Percentiles rank a stretch among this genome's conserved stretches.
Conservation (phyloP, 2,329 filamentous ascomycete genomes). For the Ophiostoma novo-ulmi region DNA sequence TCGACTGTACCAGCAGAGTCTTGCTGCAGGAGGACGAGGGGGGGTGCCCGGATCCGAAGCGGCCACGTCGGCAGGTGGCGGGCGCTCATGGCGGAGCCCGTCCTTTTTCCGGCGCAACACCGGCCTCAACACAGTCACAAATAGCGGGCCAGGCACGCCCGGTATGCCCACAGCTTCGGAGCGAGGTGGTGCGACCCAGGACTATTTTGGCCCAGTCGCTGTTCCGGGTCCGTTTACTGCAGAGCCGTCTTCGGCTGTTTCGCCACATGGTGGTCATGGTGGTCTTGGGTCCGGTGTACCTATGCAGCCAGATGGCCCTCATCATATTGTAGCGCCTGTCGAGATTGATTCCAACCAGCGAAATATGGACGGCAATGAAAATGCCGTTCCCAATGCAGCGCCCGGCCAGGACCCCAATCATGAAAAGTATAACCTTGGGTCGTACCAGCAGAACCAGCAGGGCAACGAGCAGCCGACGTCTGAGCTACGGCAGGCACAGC, state of each 20-base stretch:
- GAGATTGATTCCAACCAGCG: constrained; percentile 46
- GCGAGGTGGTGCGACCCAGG: constrained; percentile 32
- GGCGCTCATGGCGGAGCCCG: constrained; percentile 20
- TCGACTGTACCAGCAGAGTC: constrained; percentile 8
- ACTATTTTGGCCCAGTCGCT: constrained; percentile 44
- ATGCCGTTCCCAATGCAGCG: neutral
- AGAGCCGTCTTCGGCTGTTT: constrained; percentile 18
- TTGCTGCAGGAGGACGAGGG: neutral
- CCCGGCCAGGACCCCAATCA: constrained; percentile 9
- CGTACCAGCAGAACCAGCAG: neutral
- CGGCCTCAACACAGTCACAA: constrained; percentile 18
- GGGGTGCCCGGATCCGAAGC: neutral
- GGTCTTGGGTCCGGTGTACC: constrained; percentile 36
- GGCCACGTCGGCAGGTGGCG: constrained; percentile 1
- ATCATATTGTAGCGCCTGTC: constrained; percentile 48
- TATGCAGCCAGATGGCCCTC: constrained; percentile 42
- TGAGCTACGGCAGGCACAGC: constrained; percentile 19
- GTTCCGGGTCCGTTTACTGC: constrained; percentile 46
- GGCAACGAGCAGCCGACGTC: neutral
- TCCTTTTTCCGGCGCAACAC: constrained; percentile 21
- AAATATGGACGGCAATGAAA: neutral
- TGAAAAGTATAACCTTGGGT: neutral
- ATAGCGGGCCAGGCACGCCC: constrained; percentile 18
- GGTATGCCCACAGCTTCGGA: constrained; percentile 31
- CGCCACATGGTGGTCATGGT: neutral